These are phyloP conservation scores for Gossypium herbaceum DNA, from an alignment of 345 rosid genomes.

Conservation along the genomic window DNA sequence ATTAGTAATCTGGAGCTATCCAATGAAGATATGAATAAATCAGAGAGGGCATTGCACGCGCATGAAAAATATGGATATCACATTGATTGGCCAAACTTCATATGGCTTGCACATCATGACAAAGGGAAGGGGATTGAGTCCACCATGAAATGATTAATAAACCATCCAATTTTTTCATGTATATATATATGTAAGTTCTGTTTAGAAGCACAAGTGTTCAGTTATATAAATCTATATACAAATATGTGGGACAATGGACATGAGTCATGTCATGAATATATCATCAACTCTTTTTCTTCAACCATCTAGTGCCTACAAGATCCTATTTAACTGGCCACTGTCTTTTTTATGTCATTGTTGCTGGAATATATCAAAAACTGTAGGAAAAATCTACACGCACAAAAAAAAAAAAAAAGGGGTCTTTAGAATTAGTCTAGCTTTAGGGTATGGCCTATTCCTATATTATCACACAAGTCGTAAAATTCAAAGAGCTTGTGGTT, in stretches of 20 bases:
- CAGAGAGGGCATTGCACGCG: background rate
- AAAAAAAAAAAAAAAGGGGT: background rate
- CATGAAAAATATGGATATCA: background rate
- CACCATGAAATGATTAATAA: background rate
- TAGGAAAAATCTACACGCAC: background rate
- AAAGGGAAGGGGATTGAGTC: background rate
- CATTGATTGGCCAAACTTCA: background rate
- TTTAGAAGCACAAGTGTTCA: too few species aligned
- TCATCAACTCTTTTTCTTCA: background rate
- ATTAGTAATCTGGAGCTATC: background rate
- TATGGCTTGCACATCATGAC: background rate
- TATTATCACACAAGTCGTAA: background rate
- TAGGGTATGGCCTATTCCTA: background rate
- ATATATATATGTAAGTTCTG: too few species aligned
- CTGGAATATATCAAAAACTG: background rate
- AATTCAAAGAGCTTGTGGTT: background rate
- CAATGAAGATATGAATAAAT: conserved; percentile 6
- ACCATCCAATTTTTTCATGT: background rate
- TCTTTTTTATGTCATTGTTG: background rate
- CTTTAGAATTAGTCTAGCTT: background rate
- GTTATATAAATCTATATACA: too few species aligned
- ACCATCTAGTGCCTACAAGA: conserved; percentile 15
- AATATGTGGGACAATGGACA: background rate
- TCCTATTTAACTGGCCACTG: conserved; percentile 9
- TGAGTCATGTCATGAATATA: background rate